Evolutionary conservation across 73 alveolate species (phyloP).

Genomic region (Tetrahymena malaccensis): DNA sequence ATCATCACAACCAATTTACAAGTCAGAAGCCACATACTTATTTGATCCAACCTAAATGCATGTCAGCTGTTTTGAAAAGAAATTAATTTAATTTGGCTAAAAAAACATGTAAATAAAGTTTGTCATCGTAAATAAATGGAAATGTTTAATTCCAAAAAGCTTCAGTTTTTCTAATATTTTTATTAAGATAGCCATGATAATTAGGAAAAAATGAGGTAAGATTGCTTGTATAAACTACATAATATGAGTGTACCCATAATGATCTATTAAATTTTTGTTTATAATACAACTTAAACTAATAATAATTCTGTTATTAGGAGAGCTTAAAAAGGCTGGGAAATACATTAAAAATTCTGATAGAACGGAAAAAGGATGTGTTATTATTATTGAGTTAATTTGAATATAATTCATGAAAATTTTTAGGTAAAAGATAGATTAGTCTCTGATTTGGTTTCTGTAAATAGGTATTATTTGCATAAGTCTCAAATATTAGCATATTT

Average conservation of each 20-base stretch:
- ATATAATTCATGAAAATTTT: neutral
- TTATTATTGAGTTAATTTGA: neutral
- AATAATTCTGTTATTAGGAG: neutral
- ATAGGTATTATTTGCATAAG: neutral
- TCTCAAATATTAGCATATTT: neutral
- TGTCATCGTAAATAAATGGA: neutral
- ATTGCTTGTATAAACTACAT: neutral
- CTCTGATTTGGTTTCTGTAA: neutral
- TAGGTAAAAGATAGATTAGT: neutral
- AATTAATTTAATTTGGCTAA: neutral
- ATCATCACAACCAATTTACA: neutral
- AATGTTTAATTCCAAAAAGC: neutral
- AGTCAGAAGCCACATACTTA: neutral
- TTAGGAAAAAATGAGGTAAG: neutral
- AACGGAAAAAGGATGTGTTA: neutral
- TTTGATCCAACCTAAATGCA: neutral
- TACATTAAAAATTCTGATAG: neutral
- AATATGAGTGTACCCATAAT: neutral
- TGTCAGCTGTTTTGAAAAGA: neutral
- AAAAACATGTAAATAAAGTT: neutral
- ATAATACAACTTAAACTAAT: neutral
- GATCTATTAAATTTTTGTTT: neutral
- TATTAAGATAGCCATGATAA: neutral
- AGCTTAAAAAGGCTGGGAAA: neutral
- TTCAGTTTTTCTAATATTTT: neutral